Evolutionary conservation across 225 moss, liverwort and hornwort species (phyloP).

Genomic region (Polytrichum formosum): DNA sequence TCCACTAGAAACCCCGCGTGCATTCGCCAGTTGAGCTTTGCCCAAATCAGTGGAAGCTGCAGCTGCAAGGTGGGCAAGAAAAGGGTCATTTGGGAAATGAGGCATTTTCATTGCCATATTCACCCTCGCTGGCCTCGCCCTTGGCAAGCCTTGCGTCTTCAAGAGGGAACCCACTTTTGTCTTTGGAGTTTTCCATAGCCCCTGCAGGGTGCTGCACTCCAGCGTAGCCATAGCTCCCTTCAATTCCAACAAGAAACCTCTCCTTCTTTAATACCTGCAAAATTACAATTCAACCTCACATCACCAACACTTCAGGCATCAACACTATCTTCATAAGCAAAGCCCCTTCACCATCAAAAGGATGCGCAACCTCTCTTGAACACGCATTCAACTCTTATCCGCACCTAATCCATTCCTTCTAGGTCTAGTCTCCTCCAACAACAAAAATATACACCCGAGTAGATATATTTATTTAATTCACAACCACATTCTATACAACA

Average conservation of each 20-base stretch:
- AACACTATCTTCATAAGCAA: too few relatives aligned
- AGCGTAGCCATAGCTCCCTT: slow-evolving; percentile 39
- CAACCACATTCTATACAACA: too few relatives aligned
- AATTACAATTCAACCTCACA: background rate
- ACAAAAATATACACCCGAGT: too few relatives aligned
- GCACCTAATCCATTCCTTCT: too few relatives aligned
- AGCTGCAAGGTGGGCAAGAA: slow-evolving; percentile 77
- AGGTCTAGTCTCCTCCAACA: too few relatives aligned
- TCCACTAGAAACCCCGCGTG: slow-evolving; percentile 53
- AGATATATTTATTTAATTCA: too few relatives aligned
- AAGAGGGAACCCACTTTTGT: slow-evolving; percentile 2
- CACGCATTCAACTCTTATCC: too few relatives aligned
- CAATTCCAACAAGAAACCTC: background rate
- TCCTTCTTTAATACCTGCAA: background rate
- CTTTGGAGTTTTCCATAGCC: slow-evolving; percentile 37
- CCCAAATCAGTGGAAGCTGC: slow-evolving; percentile 82
- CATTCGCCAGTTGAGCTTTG: slow-evolving; percentile 81
- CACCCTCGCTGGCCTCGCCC: slow-evolving; percentile 45
- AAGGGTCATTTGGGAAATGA: slow-evolving; percentile 76
- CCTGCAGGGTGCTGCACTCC: slow-evolving; percentile 37
- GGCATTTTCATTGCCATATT: slow-evolving; percentile 75
- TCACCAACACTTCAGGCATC: background rate
- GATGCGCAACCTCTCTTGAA: too few relatives aligned
- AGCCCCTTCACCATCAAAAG: too few relatives aligned
- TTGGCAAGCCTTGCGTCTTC: slow-evolving; percentile 18